A percentile compares a stretch with the other conserved stretches of the same genome.
Conservation (phyloP, 768 basidiomycete genomes). For the Agaricus subrufescens region DNA sequence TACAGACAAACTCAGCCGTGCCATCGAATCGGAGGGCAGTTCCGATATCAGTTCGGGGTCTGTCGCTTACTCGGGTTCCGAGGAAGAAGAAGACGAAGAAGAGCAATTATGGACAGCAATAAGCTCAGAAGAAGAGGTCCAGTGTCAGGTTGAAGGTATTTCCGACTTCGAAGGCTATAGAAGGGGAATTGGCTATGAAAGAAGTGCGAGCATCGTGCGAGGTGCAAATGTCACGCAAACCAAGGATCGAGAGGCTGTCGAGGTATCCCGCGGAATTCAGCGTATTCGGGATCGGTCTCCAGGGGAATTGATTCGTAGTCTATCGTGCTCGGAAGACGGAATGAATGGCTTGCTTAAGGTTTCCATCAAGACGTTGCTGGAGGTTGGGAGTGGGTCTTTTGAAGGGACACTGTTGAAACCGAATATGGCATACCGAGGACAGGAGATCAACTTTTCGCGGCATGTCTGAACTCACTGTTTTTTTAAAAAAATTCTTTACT, state of each 20-base stretch:
- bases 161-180: background rate
- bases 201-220: background rate
- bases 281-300: background rate
- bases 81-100: slow-evolving; percentile 1
- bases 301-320: background rate
- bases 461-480: background rate
- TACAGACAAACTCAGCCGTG: background rate
- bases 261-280: background rate
- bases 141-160: slow-evolving; percentile 2
- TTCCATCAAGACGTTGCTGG: background rate
- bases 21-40: background rate
- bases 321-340: background rate
- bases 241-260: background rate
- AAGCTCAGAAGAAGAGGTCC: slow-evolving; percentile 9
- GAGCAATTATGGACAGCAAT: background rate
- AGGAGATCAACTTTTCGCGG: slow-evolving; percentile 1
- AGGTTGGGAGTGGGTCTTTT: background rate
- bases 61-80: background rate
- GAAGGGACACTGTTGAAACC: background rate
- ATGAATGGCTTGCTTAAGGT: background rate
- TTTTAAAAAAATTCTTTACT: no score
- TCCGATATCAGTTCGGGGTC: background rate
- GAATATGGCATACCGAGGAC: background rate
- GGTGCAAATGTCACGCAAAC: background rate
- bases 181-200: background rate